Conservation (phyloP, 2,329 filamentous ascomycete species). For the Corinectria fuckeliana region DNA sequence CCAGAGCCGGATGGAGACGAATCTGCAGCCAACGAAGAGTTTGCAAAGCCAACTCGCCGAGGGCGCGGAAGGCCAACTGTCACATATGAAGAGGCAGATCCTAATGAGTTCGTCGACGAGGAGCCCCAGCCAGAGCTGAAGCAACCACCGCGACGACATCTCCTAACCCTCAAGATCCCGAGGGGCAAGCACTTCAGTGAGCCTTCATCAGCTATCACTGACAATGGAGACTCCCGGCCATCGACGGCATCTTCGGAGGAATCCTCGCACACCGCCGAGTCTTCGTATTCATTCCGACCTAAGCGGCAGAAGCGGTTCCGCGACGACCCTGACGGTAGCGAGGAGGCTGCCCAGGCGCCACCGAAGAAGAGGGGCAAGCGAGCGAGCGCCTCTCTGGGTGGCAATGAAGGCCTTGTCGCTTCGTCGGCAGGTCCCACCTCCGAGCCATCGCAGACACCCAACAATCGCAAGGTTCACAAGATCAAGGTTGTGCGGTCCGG, state of each 20-base stretch:
- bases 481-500: conserved; percentile 47
- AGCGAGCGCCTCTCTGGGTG: conserved; percentile 19
- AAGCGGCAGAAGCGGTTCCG: conserved; percentile 62
- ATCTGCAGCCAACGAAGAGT: conserved; percentile 22
- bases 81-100: conserved; percentile 40
- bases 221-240: conserved; percentile 57
- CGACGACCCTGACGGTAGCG: conserved; percentile 54
- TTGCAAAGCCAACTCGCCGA: conserved; percentile 35
- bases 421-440: conserved; percentile 26
- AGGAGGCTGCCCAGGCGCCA: conserved; percentile 45
- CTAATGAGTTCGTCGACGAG: conserved; percentile 39
- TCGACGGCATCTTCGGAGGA: conserved; percentile 61
- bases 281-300: conserved; percentile 60
- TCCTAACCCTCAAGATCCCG: conserved; percentile 50
- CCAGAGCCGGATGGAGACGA: conserved; percentile 31
- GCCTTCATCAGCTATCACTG: conserved; percentile 44
- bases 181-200: conserved; percentile 49
- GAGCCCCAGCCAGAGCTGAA: conserved; percentile 37
- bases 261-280: conserved; percentile 56
- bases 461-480: conserved; percentile 45
- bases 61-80: conserved; percentile 34
- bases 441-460: conserved; percentile 29
- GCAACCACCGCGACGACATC: conserved; percentile 41
- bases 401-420: conserved; percentile 22
- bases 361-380: conserved; percentile 48